Evolutionary conservation across 345 rosid genomes (phyloP), one percentile per base, ranked within the genome.

Genomic region (Raphanus raphanistrum): DNA sequence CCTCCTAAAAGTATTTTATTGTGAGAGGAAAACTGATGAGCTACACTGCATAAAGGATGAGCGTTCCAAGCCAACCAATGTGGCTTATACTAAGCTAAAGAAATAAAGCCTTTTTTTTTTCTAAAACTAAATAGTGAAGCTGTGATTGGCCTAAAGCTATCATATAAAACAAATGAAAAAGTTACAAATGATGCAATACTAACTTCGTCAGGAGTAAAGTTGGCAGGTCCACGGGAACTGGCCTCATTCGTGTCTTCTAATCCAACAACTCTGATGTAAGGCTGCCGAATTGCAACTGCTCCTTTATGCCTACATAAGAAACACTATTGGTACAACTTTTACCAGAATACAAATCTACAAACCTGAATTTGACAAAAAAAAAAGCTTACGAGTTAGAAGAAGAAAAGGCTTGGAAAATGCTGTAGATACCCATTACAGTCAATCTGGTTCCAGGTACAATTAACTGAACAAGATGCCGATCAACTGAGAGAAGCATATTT

Each of bases 261-360:
- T 68, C 97, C 97, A 60, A 91, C 94, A 78, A 95, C 90, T 84
- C 98, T 79, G 50, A 94, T 92, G 80, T 92, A 94, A 67, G 98
- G 96, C 84, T 92, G 98, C 70, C 98, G 85, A 76, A 92, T 76
- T 13, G 98, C 98, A 72, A 94, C 98, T 50, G 98, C 98, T 76
- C 98, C 97, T 79, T 87, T 92, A 32, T 90, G 89, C 78, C 98
- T 94, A 80, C 81, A 84, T 3, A 67, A 66, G 25, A 78, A 48
- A 45, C 68, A 54, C 8, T 57, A 16, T 55, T 65, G 10, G 58
- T 63, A 15, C 4, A 65, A 45, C 16, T 16, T 28, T 68, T 50
- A 69, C 63, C 4, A 48, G 38, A 25, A 66, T 17, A 67, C 8
- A 73, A 13, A 26, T 29, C 33, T 35, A 43, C 58, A 52, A 17